Evolutionary conservation across 2,329 filamentous ascomycete species (phyloP).

Genomic region (Colletotrichum magnum): DNA sequence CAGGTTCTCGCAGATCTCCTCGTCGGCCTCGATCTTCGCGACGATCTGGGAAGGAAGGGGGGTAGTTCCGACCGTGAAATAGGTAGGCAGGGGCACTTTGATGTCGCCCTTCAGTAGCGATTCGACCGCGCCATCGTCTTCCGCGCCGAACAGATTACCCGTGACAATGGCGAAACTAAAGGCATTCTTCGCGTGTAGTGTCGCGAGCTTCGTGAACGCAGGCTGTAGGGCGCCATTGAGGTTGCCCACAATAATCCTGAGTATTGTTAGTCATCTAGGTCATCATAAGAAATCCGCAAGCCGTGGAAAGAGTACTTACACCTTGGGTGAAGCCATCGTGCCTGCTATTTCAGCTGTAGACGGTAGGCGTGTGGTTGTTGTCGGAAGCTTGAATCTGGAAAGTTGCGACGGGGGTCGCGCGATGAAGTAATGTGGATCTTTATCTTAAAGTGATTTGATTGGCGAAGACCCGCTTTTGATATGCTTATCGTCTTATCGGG

Average conservation of each 20-base stretch:
- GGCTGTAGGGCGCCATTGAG: slow-evolving; percentile 83
- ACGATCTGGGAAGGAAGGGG: slow-evolving; percentile 80
- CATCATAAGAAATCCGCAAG: background rate
- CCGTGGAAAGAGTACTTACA: slow-evolving; percentile 53
- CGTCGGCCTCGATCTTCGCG: slow-evolving; percentile 80
- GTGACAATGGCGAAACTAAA: slow-evolving; percentile 89
- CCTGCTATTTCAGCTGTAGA: slow-evolving; percentile 11
- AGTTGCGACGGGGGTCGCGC: slow-evolving; percentile 37
- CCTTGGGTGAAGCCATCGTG: slow-evolving; percentile 63
- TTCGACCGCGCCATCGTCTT: slow-evolving; percentile 70
- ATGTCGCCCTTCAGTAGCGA: slow-evolving; percentile 81
- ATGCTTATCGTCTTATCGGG: slow-evolving; percentile 42
- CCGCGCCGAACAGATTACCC: slow-evolving; percentile 83
- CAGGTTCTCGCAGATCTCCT: slow-evolving; percentile 88
- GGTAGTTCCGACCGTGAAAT: slow-evolving; percentile 86
- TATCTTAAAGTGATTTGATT: slow-evolving; percentile 17
- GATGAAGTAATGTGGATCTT: slow-evolving; percentile 28
- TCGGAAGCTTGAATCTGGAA: slow-evolving; percentile 23
- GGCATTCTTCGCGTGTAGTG: slow-evolving; percentile 87
- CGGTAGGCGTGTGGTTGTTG: slow-evolving; percentile 12
- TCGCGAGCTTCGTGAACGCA: slow-evolving; percentile 84
- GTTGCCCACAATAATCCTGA: slow-evolving; percentile 84
- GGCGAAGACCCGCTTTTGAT: background rate
- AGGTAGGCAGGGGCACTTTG: slow-evolving; percentile 83
- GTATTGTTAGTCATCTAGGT: slow-evolving; percentile 35